phyloP scores from a whole-genome alignment of 106 monocot species.

The Dioscorea zingiberensis region DNA sequence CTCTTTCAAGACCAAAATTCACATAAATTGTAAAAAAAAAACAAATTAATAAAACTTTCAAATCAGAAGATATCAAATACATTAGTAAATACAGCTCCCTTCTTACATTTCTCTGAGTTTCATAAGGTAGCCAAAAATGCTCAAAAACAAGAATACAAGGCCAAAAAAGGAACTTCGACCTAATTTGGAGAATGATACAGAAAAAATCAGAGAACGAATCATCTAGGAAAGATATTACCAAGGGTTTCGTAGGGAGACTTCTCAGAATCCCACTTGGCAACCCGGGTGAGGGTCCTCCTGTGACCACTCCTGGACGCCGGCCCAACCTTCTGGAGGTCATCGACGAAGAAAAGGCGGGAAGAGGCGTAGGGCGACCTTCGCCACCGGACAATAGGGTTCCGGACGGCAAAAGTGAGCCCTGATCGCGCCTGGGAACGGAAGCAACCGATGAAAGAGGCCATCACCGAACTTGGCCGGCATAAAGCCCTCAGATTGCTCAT shows the following conservation, averaged over 20 bases:
- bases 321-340: slow-evolving; percentile 23
- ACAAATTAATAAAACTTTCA: too few relatives aligned
- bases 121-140: too few relatives aligned
- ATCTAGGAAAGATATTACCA: slow-evolving; percentile 26
- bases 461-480: slow-evolving; percentile 24
- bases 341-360: slow-evolving; percentile 23
- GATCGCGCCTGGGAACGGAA: slow-evolving; percentile 17
- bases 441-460: slow-evolving; percentile 35
- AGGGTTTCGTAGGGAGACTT: slow-evolving; percentile 89
- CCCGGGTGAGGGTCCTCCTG: slow-evolving; percentile 65
- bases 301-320: slow-evolving; percentile 21
- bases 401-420: slow-evolving; percentile 5
- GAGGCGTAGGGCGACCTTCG: slow-evolving; percentile 6
- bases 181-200: too few relatives aligned
- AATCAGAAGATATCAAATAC: too few relatives aligned
- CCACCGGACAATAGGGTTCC: slow-evolving; percentile 11
- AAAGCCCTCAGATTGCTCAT: slow-evolving; percentile 60
- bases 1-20: too few relatives aligned
- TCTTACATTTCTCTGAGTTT: too few relatives aligned
- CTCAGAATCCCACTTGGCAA: slow-evolving; percentile 76
- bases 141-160: not conserved
- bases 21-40: too few relatives aligned
- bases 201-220: not conserved
- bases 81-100: too few relatives aligned
- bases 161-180: too few relatives aligned